phyloP scores from a whole-genome alignment of 2,329 filamentous ascomycete species.

The Bipolaris gigantea region DNA sequence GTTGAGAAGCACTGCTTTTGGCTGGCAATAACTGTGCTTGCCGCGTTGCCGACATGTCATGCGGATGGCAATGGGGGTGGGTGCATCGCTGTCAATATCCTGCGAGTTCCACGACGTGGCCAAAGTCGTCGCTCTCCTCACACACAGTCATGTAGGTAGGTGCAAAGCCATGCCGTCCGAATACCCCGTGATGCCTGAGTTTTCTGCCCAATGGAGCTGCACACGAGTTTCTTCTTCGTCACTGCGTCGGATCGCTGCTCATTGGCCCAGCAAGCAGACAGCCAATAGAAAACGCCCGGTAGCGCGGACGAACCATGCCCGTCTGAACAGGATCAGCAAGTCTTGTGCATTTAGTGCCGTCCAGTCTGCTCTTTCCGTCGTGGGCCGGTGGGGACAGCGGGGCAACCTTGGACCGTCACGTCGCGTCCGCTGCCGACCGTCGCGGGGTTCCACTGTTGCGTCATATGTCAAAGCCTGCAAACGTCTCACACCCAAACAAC shows the following conservation, averaged over 20 bases:
- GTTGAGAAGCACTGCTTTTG: background rate
- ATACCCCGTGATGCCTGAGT: background rate
- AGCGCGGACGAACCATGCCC: background rate
- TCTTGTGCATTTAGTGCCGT: background rate
- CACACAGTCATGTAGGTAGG: too few species aligned
- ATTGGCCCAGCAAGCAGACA: background rate
- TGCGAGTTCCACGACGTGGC: background rate
- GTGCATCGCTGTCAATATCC: background rate
- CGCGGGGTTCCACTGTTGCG: conserved; percentile 10
- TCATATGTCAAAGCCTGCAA: conserved; percentile 8
- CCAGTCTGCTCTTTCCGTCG: conserved; percentile 2
- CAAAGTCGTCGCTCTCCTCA: background rate
- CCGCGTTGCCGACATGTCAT: background rate
- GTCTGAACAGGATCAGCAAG: background rate
- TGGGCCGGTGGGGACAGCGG: conserved; percentile 7
- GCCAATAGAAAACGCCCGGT: background rate
- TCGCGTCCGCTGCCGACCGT: background rate
- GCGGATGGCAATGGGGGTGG: background rate
- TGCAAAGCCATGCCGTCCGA: too few species aligned
- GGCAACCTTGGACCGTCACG: conserved; percentile 10
- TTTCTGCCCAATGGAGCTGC: background rate
- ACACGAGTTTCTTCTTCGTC: background rate
- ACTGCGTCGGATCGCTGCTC: background rate
- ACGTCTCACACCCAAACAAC: background rate
- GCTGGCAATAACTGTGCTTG: background rate